Evolutionary conservation across 805 yeast genomes (phyloP), one percentile per base, ranked within the genome.

Genomic region (Barnettozyma siamensis): DNA sequence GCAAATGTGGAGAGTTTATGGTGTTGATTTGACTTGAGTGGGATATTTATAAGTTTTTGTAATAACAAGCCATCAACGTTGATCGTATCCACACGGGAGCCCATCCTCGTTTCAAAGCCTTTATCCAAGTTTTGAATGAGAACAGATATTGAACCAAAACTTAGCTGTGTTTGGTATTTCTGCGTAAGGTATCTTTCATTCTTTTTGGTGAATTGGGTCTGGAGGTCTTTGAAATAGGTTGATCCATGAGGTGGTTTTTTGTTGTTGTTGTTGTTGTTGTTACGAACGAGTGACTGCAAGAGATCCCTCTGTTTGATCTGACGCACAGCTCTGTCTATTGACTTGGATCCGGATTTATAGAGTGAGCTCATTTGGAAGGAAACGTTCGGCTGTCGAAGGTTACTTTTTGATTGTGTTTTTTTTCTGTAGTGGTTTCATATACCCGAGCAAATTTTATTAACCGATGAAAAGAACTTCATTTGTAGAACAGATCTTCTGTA

Each of bases 81-180:
- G 12, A 30, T 30, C 10, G 27, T 28, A 12, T 20, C n/a, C 7
- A 29, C 11, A 7, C 13, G 16, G 4, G 16, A 10, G 7, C 6
- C 3, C n/a, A 29, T 36, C 13, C 29, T 37, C 8, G 29, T 26
- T 9, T 36, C 38, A 17, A 37, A 24, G 2, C 40, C 40, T 12
- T 23, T 37, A 11, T 31, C 17, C 3, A 37, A 19, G 15, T 37
- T 31, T 11, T 26, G 6, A 3, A 29, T 13, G 15, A 37, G n/a
- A 4, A 31, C 17, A 15, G n/a, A 19, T 2, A 37, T 10, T 7
- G 40, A 31, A 13, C 24, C 29, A 2, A 18, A 15, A 3, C 31
- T 12, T 3, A 37, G 24, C 8, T 12, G 13, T 8, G 31, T 12
- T 3, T 11, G 13, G 24, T 37, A 37, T 16, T 17, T 24, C 5